Base-by-base conservation (phyloP, 441 rosid species). In the Kokia cookei region DNA sequence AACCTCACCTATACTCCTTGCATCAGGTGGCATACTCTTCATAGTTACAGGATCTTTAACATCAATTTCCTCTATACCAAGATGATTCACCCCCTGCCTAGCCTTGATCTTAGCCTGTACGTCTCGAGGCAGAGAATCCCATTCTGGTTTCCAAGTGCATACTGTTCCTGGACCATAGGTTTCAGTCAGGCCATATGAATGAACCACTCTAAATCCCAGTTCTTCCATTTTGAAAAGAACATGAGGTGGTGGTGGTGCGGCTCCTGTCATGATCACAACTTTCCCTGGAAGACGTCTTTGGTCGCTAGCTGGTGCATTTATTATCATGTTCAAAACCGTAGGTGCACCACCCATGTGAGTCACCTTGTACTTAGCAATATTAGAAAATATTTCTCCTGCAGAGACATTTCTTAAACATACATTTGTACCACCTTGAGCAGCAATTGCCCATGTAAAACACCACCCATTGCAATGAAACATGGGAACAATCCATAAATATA, bases 291-390 rank as follows among this genome's bases (percentile, higher is more conserved):
- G 65, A 26, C 8, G 58, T 54, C 57, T 65, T 40, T 12, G 65
- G 26, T 74, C 72, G 2, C 45, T n/a, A 12, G 65, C 17, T n/a
- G 59, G 48, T 19, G 77, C 54, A 67, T 74, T 66, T 17, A 66
- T 57, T 53, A 74, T 66, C 66, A 74, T 66, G 55, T 53, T 65
- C 72, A 74, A 57, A 42, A 74, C 66, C 3, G 77, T 74, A 22
- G 77, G 77, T 66, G 77, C 77, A 74, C 77, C 77, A 11, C 77
- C 77, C 77, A 74, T 74, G 58, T 74, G 77, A 32, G 66, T 74
- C 64, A 74, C 77, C 72, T 57, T 74, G 45, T 74, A 65, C 64
- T 57, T 11, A 55, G 72, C 32, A 65, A 74, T 74, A 59, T 48
- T 54, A 63, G 2, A 3, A 66, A 66, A 74, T 66, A 74, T 57